Conservation (phyloP, 2,329 filamentous ascomycete genomes). For the Cercospora berteroae region DNA sequence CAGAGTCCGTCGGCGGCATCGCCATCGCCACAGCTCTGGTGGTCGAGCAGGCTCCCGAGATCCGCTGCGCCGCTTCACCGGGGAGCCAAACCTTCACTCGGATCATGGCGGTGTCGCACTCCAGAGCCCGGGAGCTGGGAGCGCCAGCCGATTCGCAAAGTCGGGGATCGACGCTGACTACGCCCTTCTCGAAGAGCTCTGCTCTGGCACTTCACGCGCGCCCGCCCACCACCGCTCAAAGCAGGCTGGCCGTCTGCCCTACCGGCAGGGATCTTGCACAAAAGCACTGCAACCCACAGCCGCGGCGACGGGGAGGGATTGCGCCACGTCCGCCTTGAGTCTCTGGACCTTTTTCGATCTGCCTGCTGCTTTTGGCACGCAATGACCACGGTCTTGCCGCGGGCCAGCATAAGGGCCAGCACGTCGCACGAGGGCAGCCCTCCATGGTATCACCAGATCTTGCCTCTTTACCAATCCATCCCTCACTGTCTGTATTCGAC, state of each 20-base stretch:
- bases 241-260: conserved; percentile 30
- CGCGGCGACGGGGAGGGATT: conserved; percentile 43
- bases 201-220: conserved; percentile 1
- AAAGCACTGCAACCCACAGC: conserved; percentile 43
- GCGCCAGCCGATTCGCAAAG: conserved; percentile 33
- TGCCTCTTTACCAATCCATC: conserved; percentile 37
- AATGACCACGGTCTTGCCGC: conserved; percentile 32
- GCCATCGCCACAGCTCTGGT: neutral
- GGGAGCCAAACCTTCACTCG: conserved; percentile 29
- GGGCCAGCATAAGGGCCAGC: conserved; percentile 31
- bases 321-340: conserved; percentile 40
- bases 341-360: conserved; percentile 38
- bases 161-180: conserved; percentile 26
- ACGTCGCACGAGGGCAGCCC: conserved; percentile 34
- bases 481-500: conserved; percentile 33
- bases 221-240: conserved; percentile 29
- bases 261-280: conserved; percentile 41
- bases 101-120: conserved; percentile 28
- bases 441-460: conserved; percentile 39
- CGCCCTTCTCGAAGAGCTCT: conserved; percentile 26
- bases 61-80: conserved; percentile 7
- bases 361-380: conserved; percentile 34
- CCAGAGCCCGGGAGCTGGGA: conserved; percentile 32
- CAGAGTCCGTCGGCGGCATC: neutral
- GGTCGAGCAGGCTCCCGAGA: neutral